Percentiles rank a stretch among this genome's conserved stretches.
Conservation (phyloP, 2,329 filamentous ascomycete genomes). For the Talaromyces funiculosus region DNA sequence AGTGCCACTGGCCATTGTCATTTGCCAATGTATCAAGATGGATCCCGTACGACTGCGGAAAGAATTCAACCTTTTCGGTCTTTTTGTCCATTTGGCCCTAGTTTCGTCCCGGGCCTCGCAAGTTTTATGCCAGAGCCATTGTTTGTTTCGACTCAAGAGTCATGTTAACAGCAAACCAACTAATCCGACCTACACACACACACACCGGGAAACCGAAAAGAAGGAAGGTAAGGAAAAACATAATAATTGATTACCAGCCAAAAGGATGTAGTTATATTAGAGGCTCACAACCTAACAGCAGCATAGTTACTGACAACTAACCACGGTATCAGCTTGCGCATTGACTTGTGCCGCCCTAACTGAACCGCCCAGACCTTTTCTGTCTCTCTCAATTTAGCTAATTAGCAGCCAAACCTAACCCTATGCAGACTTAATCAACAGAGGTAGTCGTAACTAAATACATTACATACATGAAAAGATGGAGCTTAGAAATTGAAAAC, state of each 20-base stretch:
- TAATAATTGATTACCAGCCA: neutral
- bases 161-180: neutral
- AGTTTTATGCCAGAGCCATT: neutral
- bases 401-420: neutral
- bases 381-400: neutral
- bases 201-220: neutral
- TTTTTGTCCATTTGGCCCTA: neutral
- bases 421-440: neutral
- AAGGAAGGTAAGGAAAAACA: neutral
- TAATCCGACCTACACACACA: too few relatives aligned
- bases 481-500: neutral
- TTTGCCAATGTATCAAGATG: neutral
- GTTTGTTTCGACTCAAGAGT: neutral
- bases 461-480: neutral
- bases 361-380: neutral
- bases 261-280: neutral
- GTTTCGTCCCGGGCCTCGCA: neutral
- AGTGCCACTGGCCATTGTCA: neutral
- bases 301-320: neutral
- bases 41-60: neutral
- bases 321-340: neutral
- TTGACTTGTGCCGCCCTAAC: constrained; percentile 6
- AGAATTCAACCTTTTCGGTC: neutral
- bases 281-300: neutral
- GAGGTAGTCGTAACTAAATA: neutral